Percentiles rank a stretch among this genome's conserved stretches.
Conservation (phyloP, 148 eudicot species). For the Mesembryanthemum crystallinum region DNA sequence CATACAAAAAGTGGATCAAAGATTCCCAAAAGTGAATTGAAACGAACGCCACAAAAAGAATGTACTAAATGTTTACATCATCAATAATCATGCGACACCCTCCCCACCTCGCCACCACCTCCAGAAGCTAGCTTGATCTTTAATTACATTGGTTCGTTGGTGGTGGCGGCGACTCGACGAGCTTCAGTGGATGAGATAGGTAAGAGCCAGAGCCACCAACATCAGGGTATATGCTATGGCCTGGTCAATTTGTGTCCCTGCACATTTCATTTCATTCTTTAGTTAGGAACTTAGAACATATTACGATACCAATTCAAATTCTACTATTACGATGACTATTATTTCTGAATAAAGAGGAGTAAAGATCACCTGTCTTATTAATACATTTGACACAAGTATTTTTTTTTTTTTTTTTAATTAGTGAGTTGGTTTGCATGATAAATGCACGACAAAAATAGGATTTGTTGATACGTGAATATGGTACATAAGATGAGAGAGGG, state of each 20-base stretch:
- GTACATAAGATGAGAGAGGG: no score
- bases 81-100: background rate
- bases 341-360: background rate
- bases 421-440: no score
- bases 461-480: no score
- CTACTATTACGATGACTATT: no score
- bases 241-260: conserved; percentile 50
- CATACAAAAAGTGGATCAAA: background rate
- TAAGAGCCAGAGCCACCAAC: conserved; percentile 41
- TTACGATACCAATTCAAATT: no score
- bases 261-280: background rate
- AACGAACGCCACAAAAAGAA: background rate
- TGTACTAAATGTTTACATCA: background rate
- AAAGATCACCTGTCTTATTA: no score
- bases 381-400: no score
- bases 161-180: no score
- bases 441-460: no score
- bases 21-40: background rate
- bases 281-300: background rate
- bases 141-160: background rate
- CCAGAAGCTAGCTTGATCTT: background rate
- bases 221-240: conserved; percentile 44
- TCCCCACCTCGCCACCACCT: background rate
- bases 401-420: no score
- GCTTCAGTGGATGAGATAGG: conserved; percentile 41